Percentiles rank a stretch among this genome's conserved stretches.
These are phyloP conservation scores for Cylindrodendrum hubeiense DNA, from an alignment of 2,329 filamentous ascomycete genomes.

Conservation along the genomic window DNA sequence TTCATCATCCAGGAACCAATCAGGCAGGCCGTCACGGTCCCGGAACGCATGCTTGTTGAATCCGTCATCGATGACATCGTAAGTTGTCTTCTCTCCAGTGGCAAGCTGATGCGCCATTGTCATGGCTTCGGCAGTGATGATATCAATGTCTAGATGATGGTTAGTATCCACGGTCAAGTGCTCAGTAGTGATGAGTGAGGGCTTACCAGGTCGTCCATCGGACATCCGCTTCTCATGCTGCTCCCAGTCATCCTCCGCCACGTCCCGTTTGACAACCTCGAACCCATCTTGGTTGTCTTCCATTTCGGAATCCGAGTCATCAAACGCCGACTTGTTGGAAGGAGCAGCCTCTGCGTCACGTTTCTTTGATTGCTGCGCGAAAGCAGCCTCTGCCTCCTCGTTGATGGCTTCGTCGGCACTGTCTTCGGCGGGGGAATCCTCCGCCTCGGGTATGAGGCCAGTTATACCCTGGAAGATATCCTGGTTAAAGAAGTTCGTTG, in stretches of 20 bases:
- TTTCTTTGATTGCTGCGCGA: slow-evolving; percentile 42
- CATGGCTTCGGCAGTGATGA: slow-evolving; percentile 99
- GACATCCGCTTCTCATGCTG: slow-evolving; percentile 71
- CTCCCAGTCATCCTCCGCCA: slow-evolving; percentile 72
- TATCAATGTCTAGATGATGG: slow-evolving; percentile 80
- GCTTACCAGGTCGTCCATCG: slow-evolving; percentile 72
- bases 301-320: slow-evolving; percentile 48
- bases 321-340: slow-evolving; percentile 37
- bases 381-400: slow-evolving; percentile 46
- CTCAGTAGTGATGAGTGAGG: neutral
- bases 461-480: slow-evolving; percentile 91
- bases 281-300: slow-evolving; percentile 64
- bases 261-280: slow-evolving; percentile 68
- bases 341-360: slow-evolving; percentile 39
- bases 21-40: slow-evolving; percentile 90
- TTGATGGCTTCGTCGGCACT: slow-evolving; percentile 49
- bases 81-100: slow-evolving; percentile 82
- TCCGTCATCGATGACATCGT: slow-evolving; percentile 87
- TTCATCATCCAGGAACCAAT: slow-evolving; percentile 99
- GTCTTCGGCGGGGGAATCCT: slow-evolving; percentile 39
- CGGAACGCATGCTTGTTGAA: slow-evolving; percentile 96
- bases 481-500: slow-evolving; percentile 91
- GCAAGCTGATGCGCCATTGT: slow-evolving; percentile 93
- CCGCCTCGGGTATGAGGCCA: slow-evolving; percentile 68
- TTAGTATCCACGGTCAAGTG: slow-evolving; percentile 14